phyloP scores from a whole-genome alignment of 2,329 filamentous ascomycete species.

The Ascochyta pisi region DNA sequence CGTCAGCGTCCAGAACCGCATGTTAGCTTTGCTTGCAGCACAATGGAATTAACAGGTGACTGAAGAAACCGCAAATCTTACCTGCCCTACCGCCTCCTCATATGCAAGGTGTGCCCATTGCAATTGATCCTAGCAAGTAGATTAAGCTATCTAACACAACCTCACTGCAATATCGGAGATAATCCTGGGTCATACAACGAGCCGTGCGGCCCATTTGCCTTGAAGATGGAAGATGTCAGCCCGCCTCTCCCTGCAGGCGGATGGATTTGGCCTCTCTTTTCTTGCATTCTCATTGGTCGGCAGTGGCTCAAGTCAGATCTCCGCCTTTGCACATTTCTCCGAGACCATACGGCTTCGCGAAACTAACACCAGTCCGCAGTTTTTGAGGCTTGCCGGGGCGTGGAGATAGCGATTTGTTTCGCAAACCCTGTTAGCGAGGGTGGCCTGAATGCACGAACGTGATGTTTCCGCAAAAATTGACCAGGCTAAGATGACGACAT shows the following conservation, averaged over 20 bases:
- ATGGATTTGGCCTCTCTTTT: background rate
- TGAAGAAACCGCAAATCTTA: background rate
- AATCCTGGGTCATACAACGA: constrained; percentile 5
- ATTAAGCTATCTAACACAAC: background rate
- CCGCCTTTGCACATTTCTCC: constrained; percentile 2
- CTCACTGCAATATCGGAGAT: constrained; percentile 4
- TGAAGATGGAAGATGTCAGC: background rate
- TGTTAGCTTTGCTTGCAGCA: background rate
- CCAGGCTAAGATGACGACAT: too few relatives aligned
- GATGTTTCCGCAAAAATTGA: too few relatives aligned
- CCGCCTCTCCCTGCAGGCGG: constrained; percentile 2
- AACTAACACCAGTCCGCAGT: background rate
- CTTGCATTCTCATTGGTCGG: background rate
- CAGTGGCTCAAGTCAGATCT: background rate
- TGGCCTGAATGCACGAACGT: too few relatives aligned
- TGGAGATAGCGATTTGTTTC: too few relatives aligned
- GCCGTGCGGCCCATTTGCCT: constrained; percentile 2
- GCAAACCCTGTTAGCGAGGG: too few relatives aligned
- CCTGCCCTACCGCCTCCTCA: background rate
- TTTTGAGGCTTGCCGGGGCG: too few relatives aligned
- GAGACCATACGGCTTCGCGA: background rate
- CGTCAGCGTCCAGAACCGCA: constrained; percentile 6
- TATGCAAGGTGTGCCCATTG: background rate
- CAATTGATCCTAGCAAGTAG: background rate
- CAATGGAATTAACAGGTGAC: background rate